Conservation (phyloP, 495 filamentous ascomycete genomes). For the Daldinia concentrica region DNA sequence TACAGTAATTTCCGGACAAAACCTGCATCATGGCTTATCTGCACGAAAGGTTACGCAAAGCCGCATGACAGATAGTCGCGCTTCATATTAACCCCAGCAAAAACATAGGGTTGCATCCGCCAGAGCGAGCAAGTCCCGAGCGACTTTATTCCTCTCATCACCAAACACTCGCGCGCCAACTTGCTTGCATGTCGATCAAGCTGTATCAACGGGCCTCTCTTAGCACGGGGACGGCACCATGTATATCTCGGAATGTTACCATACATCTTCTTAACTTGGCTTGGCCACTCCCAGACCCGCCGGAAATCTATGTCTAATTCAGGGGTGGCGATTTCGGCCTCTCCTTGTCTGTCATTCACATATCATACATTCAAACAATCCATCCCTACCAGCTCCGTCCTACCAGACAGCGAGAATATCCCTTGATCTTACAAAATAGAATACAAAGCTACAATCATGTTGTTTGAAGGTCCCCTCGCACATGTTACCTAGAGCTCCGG, state of each 20-base stretch:
- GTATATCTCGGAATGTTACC: constrained; percentile 42
- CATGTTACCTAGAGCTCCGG: constrained; percentile 7
- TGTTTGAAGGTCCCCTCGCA: constrained; percentile 4
- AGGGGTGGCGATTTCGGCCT: constrained; percentile 42
- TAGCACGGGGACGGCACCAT: constrained; percentile 32
- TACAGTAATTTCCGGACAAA: constrained; percentile 48
- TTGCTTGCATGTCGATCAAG: constrained; percentile 36
- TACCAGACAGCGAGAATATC: constrained; percentile 2
- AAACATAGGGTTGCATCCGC: constrained; percentile 42
- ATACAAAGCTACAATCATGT: constrained; percentile 11
- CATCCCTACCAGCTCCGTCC: constrained; percentile 19
- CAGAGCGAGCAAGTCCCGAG: constrained; percentile 42
- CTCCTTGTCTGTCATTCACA: constrained; percentile 19
- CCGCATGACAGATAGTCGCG: constrained; percentile 33
- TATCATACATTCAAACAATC: constrained; percentile 12
- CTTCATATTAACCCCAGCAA: constrained; percentile 34
- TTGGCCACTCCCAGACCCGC: constrained; percentile 33
- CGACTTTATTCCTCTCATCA: constrained; percentile 28
- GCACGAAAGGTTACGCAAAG: constrained; percentile 42
- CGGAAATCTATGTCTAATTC: constrained; percentile 27
- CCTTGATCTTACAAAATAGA: constrained; percentile 9
- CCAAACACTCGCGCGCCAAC: constrained; percentile 29
- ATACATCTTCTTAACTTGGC: constrained; percentile 38
- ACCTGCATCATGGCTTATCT: constrained; percentile 35
- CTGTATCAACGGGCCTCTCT: constrained; percentile 31